These are phyloP conservation scores for Houttuynia cordata DNA, from an alignment of 164 flowering plant genomes.

Conservation along the genomic window DNA sequence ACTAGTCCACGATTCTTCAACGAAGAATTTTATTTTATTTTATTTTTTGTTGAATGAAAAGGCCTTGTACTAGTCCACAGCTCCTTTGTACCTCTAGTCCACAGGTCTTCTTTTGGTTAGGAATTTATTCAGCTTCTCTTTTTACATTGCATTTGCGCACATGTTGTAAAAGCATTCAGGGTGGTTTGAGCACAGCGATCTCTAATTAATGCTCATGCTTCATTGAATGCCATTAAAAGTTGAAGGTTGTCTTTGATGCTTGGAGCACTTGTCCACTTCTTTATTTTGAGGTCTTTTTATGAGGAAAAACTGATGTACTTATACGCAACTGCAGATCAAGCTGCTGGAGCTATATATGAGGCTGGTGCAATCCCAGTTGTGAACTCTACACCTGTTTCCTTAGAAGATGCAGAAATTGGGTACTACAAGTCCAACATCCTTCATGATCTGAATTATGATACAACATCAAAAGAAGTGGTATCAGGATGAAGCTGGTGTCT, in stretches of 20 bases:
- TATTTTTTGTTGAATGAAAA: too few relatives aligned
- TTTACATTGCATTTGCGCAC: background rate
- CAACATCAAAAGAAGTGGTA: slow-evolving; percentile 1
- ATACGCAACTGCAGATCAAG: slow-evolving; percentile 38
- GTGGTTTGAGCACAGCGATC: background rate
- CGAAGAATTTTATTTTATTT: too few relatives aligned
- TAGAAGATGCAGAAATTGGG: slow-evolving; percentile 34
- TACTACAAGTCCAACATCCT: slow-evolving; percentile 46
- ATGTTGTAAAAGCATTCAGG: background rate
- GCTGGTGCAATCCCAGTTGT: slow-evolving; percentile 57
- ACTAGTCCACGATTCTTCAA: too few relatives aligned
- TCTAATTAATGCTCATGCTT: background rate
- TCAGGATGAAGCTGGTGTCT: background rate
- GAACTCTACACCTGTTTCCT: slow-evolving; percentile 38
- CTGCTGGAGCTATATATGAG: slow-evolving; percentile 33
- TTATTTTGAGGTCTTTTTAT: too few relatives aligned
- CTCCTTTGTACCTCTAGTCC: background rate
- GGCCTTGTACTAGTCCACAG: background rate
- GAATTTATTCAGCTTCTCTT: background rate
- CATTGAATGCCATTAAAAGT: background rate
- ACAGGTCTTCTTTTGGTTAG: background rate
- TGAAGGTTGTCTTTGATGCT: too few relatives aligned
- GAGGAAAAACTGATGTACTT: background rate
- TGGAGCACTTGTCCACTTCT: background rate
- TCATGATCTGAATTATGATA: slow-evolving; percentile 32